Conservation (phyloP, 352 stramenopile species). For the Thraustochytrium striatum region DNA sequence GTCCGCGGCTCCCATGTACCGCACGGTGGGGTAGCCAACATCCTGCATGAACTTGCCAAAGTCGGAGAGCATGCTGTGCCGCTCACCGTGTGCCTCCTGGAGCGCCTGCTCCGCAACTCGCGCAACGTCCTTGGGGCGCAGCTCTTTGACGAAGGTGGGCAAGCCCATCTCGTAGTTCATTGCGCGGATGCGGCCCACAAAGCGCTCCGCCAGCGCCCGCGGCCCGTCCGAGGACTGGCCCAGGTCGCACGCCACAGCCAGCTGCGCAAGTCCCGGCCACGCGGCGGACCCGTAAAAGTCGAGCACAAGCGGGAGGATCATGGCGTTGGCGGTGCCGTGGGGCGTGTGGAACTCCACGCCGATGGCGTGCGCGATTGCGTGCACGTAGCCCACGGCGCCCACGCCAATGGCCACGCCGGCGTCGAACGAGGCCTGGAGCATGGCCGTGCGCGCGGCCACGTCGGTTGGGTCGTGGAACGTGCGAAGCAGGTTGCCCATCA, state of each 20-base stretch:
- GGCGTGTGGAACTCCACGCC: constrained; percentile 1
- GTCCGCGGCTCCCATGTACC: not conserved
- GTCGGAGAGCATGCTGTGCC: not conserved
- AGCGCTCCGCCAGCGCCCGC: not conserved
- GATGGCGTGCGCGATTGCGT: constrained; percentile 18
- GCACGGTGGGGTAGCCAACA: not conserved
- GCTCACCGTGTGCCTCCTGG: constrained; percentile 2
- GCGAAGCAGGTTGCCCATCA: not conserved
- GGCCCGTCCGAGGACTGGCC: not conserved
- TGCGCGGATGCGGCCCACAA: not conserved
- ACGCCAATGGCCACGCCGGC: not conserved
- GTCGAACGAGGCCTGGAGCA: constrained; percentile 8
- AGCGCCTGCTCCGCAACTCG: not conserved
- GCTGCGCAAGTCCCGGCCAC: not conserved
- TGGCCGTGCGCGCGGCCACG: not conserved
- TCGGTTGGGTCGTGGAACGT: not conserved
- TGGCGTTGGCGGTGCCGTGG: constrained; percentile 16
- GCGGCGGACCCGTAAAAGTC: not conserved
- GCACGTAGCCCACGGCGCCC: constrained; percentile 5
- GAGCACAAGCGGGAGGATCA: constrained; percentile 1
- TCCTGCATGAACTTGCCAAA: not conserved
- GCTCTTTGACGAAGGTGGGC: not conserved
- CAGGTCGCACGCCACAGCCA: not conserved
- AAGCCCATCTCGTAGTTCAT: constrained; percentile 5
- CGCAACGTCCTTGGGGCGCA: not conserved